Base-by-base conservation (phyloP, 164 flowering plant species). In the Berberis vulgaris region DNA sequence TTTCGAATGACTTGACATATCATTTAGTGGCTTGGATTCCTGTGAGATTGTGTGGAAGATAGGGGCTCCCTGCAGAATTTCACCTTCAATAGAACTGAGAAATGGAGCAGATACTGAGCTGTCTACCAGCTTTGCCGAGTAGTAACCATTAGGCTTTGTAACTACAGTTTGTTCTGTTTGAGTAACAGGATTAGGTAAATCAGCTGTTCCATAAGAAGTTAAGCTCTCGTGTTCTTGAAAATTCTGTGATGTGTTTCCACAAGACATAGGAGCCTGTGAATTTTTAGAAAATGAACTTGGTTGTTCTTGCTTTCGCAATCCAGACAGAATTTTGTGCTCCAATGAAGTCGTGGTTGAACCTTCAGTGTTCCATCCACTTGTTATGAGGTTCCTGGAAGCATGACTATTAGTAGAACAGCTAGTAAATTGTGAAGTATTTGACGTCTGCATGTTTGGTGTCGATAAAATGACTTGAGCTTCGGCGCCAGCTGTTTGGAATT, bases 301-400 rank as follows among this genome's bases (percentile, higher is more conserved):
- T 49, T 74, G 57, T 60, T 60, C 72, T 49, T 69, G 75, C 42
- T 57, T 60, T 39, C 57, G 49, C 57, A 62, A 58, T 54, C 73
- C 77, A 41, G 84, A 73, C 13, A 71, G 68, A 10, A 80, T 65
- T 43, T 61, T 63, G 43, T 63, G 74, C 69, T 80, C 83, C n/a
- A 75, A 59, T 39, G 81, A 74, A 63, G 77, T 68, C 71, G 76
- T 61, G 53, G 68, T 45, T 1, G 84, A 81, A 74, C 58, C 70
- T 41, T 64, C 80, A 69, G 68, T 62, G 49, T 78, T 71, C 76
- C 71, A 67, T 40, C 78, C 50, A 57, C 77, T 74, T 47, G 54
- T 69, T 69, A 73, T 73, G n/a, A 80, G 72, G 59, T 67, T 47
- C 62, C 53, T 61, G 38, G 66, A 54, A 47, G 26, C 61, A 13